Base-by-base conservation (phyloP, 2,329 filamentous ascomycete genomes). In the Rhynchosporium secalis region DNA sequence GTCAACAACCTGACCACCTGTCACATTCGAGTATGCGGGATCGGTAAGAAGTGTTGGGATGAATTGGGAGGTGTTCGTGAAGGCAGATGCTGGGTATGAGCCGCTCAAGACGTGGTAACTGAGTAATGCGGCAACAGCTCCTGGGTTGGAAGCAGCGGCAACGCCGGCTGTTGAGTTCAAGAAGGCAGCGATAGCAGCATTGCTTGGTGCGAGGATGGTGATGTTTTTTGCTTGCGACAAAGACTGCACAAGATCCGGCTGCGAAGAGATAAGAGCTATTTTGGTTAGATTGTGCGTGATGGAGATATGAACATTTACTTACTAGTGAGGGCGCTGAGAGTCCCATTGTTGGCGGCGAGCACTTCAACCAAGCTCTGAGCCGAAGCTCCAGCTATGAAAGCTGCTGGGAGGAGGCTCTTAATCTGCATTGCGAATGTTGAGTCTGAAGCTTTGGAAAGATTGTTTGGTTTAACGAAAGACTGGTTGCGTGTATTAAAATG, bases 1-100 rank as follows among this genome's bases (percentile, higher is more conserved):
- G 49, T 66, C 64, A 43, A 83, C 75, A 56, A 77, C 76, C 65
- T 83, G 81, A 2, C 81, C 81, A 46, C 73, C 74, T 2, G 79
- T 79, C 29, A 83, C 79, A 66, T 81, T 82, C 45, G 78, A 76
- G 71, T 76, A 82, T n/a, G 66, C 70, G 8, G 73, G 41, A 41
- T 76, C 73, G 3, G 68, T 73, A 51, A 83, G 75, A 33, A 80
- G 72, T 0, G 79, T 80, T 26, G 75, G 70, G n/a, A 76, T 69
- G 61, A 80, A 77, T 3, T 71, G 56, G n/a, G 82, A 73, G 20
- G 70, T 71, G 10, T 66, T 71, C 9, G 65, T 66, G 31, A 66
- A 65, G 2, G 51, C 51, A 1, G 58, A 56, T 4, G 67, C 60
- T 9, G 72, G 67, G 54, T 71, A 69, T 1, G 65, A 60, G 40